A percentile compares a stretch with the other conserved stretches of the same genome.
phyloP scores from a whole-genome alignment of 2,329 filamentous ascomycete species.

The Sclerotinia spermophila region DNA sequence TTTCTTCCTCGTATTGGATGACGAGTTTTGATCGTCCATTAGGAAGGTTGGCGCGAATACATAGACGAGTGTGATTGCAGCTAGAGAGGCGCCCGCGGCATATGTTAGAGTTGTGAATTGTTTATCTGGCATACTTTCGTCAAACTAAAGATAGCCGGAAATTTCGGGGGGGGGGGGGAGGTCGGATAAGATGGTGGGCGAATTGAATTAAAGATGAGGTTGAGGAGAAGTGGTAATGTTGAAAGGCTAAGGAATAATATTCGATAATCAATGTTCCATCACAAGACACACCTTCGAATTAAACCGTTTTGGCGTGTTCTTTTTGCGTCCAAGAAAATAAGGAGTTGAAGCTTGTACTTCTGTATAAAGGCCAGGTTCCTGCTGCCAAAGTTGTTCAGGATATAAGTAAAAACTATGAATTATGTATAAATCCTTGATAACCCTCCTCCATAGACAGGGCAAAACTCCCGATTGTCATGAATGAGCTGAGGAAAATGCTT shows the following conservation, averaged over 20 bases:
- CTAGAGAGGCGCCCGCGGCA: conserved; percentile 90
- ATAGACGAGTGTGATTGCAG: conserved; percentile 91
- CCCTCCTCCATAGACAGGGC: background rate
- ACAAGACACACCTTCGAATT: conserved; percentile 15
- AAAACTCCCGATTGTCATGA: background rate
- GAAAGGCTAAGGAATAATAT: background rate
- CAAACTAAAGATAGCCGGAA: conserved; percentile 4
- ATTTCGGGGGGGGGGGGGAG: background rate
- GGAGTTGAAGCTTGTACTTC: conserved; percentile 6
- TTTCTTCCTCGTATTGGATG: conserved; percentile 62
- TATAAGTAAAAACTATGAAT: background rate
- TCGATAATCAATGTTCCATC: conserved; percentile 9
- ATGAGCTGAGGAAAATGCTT: background rate
- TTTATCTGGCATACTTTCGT: conserved; percentile 68
- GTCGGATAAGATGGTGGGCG: conserved; percentile 16
- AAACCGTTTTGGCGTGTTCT: background rate
- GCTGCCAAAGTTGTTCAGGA: conserved; percentile 6
- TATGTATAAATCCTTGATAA: background rate
- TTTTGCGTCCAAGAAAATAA: conserved; percentile 1
- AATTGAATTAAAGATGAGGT: conserved; percentile 6
- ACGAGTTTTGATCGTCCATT: conserved; percentile 70
- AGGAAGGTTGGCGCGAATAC: conserved; percentile 98
- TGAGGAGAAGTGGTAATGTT: conserved; percentile 1
- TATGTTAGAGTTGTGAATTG: conserved; percentile 83
- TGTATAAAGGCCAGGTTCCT: background rate